Conservation (phyloP, 2,329 filamentous ascomycete genomes). For the Colletotrichum coccodes region DNA sequence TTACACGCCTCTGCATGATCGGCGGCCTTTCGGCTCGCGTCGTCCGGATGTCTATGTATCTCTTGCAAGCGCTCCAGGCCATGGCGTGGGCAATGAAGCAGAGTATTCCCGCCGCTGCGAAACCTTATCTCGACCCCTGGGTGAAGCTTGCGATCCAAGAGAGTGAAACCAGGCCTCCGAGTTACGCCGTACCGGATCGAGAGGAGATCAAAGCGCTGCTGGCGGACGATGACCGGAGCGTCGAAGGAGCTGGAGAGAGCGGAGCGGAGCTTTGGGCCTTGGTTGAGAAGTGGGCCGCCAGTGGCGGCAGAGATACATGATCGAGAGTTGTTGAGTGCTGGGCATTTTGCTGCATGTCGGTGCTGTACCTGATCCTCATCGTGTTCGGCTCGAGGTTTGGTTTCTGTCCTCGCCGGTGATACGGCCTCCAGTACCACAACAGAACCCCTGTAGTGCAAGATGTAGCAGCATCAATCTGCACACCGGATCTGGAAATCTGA, state of each 20-base stretch:
- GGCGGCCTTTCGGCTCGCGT: constrained; percentile 28
- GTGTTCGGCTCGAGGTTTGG: not conserved
- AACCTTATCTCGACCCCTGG: constrained; percentile 24
- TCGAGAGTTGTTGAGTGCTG: not conserved
- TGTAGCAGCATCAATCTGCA: not conserved
- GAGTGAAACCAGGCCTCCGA: constrained; percentile 24
- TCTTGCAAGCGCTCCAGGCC: constrained; percentile 23
- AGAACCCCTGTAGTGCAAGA: too few species aligned
- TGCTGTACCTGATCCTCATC: not conserved
- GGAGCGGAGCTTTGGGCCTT: constrained; percentile 27
- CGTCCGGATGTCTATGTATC: constrained; percentile 29
- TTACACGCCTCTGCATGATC: constrained; percentile 28
- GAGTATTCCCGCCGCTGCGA: constrained; percentile 13
- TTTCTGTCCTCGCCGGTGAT: too few species aligned
- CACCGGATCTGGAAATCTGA: not conserved
- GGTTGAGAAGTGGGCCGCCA: constrained; percentile 26
- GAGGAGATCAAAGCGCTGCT: constrained; percentile 24
- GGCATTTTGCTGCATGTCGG: not conserved
- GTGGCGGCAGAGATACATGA: not conserved
- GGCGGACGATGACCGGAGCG: constrained; percentile 1
- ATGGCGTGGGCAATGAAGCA: constrained; percentile 32
- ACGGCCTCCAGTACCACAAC: not conserved
- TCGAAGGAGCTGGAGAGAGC: constrained; percentile 1
- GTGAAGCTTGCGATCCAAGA: constrained; percentile 24
- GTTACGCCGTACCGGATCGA: constrained; percentile 19